phyloP scores from a whole-genome alignment of 2,329 filamentous ascomycete genomes.

The Beauveria caledonica region DNA sequence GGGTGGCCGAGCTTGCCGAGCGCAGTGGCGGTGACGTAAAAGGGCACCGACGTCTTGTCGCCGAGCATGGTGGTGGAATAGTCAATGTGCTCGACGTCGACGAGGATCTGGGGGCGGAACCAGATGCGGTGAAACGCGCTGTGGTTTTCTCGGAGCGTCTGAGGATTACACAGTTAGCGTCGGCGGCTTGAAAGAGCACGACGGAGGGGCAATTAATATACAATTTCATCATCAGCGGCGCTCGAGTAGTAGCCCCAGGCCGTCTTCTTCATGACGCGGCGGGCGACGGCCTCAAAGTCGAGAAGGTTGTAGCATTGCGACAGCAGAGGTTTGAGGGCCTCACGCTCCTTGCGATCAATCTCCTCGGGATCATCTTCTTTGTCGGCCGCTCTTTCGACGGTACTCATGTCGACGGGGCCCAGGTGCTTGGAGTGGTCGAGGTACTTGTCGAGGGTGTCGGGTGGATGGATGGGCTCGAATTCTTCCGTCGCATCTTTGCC shows the following conservation, averaged over 20 bases:
- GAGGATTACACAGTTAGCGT: too few species aligned
- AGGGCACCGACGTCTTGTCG: constrained; percentile 72
- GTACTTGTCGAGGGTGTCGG: constrained; percentile 80
- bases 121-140: constrained; percentile 92
- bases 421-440: constrained; percentile 79
- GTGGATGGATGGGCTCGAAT: constrained; percentile 81
- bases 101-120: constrained; percentile 85
- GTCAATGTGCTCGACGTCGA: constrained; percentile 84
- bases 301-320: constrained; percentile 88
- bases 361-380: constrained; percentile 58
- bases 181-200: too few species aligned
- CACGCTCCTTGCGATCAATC: constrained; percentile 61
- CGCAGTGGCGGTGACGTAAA: constrained; percentile 94
- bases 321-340: constrained; percentile 67
- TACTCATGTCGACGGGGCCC: constrained; percentile 81
- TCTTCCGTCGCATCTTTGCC: constrained; percentile 91
- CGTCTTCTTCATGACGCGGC: constrained; percentile 85
- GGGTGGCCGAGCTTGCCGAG: constrained; percentile 90
- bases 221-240: constrained; percentile 53
- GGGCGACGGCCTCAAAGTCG: constrained; percentile 92
- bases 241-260: constrained; percentile 98
- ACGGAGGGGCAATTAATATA: constrained; percentile 15
- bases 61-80: constrained; percentile 91
- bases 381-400: constrained; percentile 60
- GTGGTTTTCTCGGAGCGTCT: constrained; percentile 95